Base-by-base conservation (phyloP, 2,329 filamentous ascomycete species). In the Aureobasidium vineae region DNA sequence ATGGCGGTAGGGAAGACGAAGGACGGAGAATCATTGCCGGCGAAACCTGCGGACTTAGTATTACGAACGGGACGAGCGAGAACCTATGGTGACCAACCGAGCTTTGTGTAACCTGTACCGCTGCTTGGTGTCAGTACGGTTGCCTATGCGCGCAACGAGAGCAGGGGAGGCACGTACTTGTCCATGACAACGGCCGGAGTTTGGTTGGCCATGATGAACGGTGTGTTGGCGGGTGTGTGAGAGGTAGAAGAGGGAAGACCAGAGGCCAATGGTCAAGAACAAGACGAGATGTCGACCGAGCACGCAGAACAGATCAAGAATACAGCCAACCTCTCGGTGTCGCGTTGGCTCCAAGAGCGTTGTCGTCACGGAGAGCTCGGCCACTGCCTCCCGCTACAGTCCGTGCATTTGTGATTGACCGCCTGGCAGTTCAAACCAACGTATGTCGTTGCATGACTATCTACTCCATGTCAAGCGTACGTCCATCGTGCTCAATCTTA, bases 141-240 rank as follows among this genome's bases (percentile, higher is more conserved):
- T 68, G 52, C 45, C 21, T 41, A 52, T 61, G 38, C 61, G 59
- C 59, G 59, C 33, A 41, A 63, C 6, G 21, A 65, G 31, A 38
- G 53, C 28, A 38, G 45, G 56, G 61, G 31, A n/a, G 78, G 69
- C 75, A 86, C 92, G 82, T 89, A 97, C 95, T 99, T 99, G 95
- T 99, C 95, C 94, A 99, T 99, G 92, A 99, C 95, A 97, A 99
- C 95, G 91, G 95, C 95, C 75, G 95, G 95, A 78, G 95, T 98
- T 88, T 98, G 94, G 83, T 90, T 90, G 78, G 95, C 94, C 95
- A 99, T 99, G 74, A 77, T 83, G 73, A 71, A 70, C 47, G n/a
- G 41, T 19, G 40, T 45, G 38, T 45, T 28, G n/a, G n/a, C 31
- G 54, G 21, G 21, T 47, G 54, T 21, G 26, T 41, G 43, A 15